Conservation (phyloP, 805 yeast species). For the Candida vartiovaarae region DNA sequence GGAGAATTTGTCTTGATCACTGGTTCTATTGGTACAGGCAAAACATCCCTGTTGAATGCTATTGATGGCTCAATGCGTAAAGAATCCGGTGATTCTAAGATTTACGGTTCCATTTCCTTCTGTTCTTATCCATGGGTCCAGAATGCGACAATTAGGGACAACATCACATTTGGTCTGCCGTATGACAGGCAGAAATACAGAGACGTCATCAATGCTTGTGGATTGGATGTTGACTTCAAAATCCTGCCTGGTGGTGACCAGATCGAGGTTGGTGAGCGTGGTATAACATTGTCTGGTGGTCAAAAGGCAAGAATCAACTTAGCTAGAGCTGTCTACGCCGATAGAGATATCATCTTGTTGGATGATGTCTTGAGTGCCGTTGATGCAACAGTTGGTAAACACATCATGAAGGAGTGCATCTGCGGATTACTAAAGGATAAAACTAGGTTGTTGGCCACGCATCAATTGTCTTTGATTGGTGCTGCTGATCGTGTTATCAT, state of each 20-base stretch:
- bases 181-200: constrained; percentile 46
- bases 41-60: constrained; percentile 64
- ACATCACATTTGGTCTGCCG: constrained; percentile 60
- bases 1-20: constrained; percentile 73
- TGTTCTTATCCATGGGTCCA: constrained; percentile 81
- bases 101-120: constrained; percentile 45
- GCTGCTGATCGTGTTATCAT: constrained; percentile 66
- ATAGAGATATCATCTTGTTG: constrained; percentile 56
- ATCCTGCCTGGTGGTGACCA: constrained; percentile 67
- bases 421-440: constrained; percentile 46
- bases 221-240: constrained; percentile 56
- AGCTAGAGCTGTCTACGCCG: constrained; percentile 73
- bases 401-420: constrained; percentile 64
- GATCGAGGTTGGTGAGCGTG: constrained; percentile 82
- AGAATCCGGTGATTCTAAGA: constrained; percentile 40
- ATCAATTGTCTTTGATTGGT: constrained; percentile 66
- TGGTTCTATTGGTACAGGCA: constrained; percentile 81
- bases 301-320: constrained; percentile 77
- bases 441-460: constrained; percentile 78
- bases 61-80: constrained; percentile 66
- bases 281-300: constrained; percentile 83
- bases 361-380: constrained; percentile 85
- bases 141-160: constrained; percentile 70
- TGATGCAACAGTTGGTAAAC: constrained; percentile 81
- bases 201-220: constrained; percentile 55